Base-by-base conservation (phyloP, 345 rosid genomes). In the Gossypium thurberi region DNA sequence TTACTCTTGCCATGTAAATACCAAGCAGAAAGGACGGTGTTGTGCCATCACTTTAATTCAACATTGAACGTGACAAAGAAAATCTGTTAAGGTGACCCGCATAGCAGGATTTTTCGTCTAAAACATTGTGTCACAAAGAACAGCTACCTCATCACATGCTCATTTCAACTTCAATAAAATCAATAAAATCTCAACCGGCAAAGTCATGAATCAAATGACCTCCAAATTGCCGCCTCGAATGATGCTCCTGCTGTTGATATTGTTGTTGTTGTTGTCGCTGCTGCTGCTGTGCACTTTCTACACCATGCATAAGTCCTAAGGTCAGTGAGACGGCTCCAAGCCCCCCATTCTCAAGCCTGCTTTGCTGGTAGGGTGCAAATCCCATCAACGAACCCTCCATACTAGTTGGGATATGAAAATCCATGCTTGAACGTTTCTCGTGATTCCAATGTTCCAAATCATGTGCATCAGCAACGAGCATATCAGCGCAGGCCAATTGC, bases 171-270 rank as follows among this genome's bases (percentile, higher is more conserved):
- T 25, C 23, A 15, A 11, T 14, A 50, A 50, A 5, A 65, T 18
- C 23, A 2, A 9, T 26, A 68, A 3, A 50, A 15, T 14, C 57
- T 82, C 81, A 85, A 64, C 85, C 90, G 14, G 70, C 87, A 65
- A 84, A 84, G 74, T 89, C 90, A 62, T 80, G 85, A 67, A 87
- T 73, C 77, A 80, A 77, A 51, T 79, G 86, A 70, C 86, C 89
- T 23, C 87, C 93, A 61, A 77, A 82, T 48, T 75, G 85, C 74
- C 60, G 75, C 74, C 80, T 52, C 50, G 80, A 82, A 37, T 78
- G 84, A 76, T 80, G 75, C 42, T 79, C 84, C 18, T 76, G 91
- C n/a, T 43, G 78, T 13, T 81, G 84, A 56, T 74, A 60, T 2
- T 60, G 74, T 43, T 79, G 78, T 13, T 81, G 84, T 43, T 74